Conservation (phyloP, 768 basidiomycete species). For the Candolleomyces efflorescens region DNA sequence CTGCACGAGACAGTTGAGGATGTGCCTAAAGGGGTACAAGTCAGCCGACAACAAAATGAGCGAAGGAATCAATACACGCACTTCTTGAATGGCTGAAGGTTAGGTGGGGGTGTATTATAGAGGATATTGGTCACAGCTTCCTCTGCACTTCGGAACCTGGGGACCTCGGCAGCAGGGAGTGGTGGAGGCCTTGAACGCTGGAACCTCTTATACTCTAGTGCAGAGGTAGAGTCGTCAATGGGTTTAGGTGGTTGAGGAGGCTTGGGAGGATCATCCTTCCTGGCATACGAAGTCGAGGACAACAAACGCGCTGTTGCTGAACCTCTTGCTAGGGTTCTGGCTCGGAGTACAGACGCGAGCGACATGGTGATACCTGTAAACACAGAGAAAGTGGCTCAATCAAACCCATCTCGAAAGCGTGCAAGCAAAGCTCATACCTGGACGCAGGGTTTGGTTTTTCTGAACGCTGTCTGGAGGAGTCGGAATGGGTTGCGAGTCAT, state of each 20-base stretch:
- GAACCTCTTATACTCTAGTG: conserved; percentile 83
- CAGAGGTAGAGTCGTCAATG: conserved; percentile 92
- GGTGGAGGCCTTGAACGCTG: conserved; percentile 77
- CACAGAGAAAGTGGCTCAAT: no score
- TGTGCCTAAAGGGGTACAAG: conserved; percentile 54
- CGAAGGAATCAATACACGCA: conserved; percentile 28
- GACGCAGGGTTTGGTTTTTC: no score
- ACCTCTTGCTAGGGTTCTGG: conserved; percentile 20
- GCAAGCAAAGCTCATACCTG: no score
- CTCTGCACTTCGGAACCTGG: conserved; percentile 79
- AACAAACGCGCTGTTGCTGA: conserved; percentile 34
- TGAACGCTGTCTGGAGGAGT: no score
- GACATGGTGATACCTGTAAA: conserved; percentile 3
- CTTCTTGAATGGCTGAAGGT: conserved; percentile 91
- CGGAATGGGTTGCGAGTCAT: no score
- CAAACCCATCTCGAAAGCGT: no score
- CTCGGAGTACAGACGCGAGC: conserved; percentile 6
- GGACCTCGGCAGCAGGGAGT: conserved; percentile 81
- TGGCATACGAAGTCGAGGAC: conserved; percentile 31
- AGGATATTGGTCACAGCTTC: conserved; percentile 97
- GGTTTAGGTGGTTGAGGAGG: conserved; percentile 71
- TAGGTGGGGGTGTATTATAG: conserved; percentile 93
- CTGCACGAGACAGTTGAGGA: conserved; percentile 96
- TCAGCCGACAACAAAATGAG: background rate
- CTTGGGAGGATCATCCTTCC: conserved; percentile 23